Conservation (phyloP, 1,284 basidiomycete species). For the Puccinia hordei region DNA sequence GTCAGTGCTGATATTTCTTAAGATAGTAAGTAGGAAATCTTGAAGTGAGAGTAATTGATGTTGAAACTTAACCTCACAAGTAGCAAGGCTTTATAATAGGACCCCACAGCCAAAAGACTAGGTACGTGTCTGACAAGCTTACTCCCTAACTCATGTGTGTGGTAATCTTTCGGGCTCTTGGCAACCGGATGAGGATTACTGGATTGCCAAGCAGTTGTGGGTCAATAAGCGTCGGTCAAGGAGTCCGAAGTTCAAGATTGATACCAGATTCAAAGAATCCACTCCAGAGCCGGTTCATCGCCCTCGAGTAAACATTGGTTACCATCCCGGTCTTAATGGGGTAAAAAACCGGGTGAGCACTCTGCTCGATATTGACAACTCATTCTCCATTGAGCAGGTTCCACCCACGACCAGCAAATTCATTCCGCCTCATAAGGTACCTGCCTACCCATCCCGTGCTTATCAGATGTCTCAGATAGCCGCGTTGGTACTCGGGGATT, state of each 20-base stretch:
- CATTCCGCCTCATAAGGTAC: too few relatives aligned
- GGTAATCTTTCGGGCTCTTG: background rate
- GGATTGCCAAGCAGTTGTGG: slow-evolving; percentile 1
- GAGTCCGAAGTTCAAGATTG: background rate
- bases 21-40: background rate
- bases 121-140: background rate
- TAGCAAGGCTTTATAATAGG: background rate
- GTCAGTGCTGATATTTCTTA: too few relatives aligned
- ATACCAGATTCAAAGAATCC: background rate
- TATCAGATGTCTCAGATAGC: too few relatives aligned
- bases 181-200: slow-evolving; percentile 13
- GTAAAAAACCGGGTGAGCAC: background rate
- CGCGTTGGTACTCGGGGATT: too few relatives aligned
- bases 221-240: background rate
- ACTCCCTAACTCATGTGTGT: background rate
- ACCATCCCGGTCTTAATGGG: background rate
- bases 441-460: too few relatives aligned
- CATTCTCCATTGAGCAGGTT: background rate
- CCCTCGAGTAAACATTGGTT: background rate
- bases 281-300: background rate
- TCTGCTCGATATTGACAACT: background rate
- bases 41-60: background rate
- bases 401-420: background rate
- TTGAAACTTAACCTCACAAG: too few relatives aligned
- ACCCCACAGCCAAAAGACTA: background rate